phyloP scores from a whole-genome alignment of 257 asterid species.

The Solanum rostratum region DNA sequence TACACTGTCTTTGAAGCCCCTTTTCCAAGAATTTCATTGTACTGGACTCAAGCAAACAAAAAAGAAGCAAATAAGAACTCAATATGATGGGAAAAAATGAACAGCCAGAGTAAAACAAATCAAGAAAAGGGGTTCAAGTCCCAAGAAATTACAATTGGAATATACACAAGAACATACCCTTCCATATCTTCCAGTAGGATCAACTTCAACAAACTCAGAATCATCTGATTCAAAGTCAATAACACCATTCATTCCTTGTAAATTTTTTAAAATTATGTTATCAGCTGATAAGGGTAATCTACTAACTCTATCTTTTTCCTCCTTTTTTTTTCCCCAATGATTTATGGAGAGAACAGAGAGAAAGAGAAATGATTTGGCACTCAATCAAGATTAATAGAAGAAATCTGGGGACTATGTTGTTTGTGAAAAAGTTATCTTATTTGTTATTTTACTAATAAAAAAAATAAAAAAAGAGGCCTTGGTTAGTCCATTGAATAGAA shows the following conservation, averaged over 20 bases:
- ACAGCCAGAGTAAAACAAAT: neutral
- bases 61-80: neutral
- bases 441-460: neutral
- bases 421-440: neutral
- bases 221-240: slow-evolving; percentile 49
- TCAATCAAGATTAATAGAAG: neutral
- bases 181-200: slow-evolving; percentile 95
- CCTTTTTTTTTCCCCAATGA: neutral
- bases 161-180: slow-evolving; percentile 39
- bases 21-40: slow-evolving; percentile 92
- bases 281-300: neutral
- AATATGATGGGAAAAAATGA: neutral
- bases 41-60: slow-evolving; percentile 39
- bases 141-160: neutral
- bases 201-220: slow-evolving; percentile 79
- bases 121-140: neutral
- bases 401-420: slow-evolving; percentile 13
- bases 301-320: neutral
- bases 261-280: too few relatives aligned
- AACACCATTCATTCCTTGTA: slow-evolving; percentile 48
- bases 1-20: slow-evolving; percentile 96
- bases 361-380: neutral
- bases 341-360: slow-evolving; percentile 1
- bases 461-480: slow-evolving; percentile 14
- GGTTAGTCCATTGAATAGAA: slow-evolving; percentile 36